These are phyloP conservation scores for Parsonsia alboflavescens DNA, from an alignment of 257 asterid species.

Conservation along the genomic window DNA sequence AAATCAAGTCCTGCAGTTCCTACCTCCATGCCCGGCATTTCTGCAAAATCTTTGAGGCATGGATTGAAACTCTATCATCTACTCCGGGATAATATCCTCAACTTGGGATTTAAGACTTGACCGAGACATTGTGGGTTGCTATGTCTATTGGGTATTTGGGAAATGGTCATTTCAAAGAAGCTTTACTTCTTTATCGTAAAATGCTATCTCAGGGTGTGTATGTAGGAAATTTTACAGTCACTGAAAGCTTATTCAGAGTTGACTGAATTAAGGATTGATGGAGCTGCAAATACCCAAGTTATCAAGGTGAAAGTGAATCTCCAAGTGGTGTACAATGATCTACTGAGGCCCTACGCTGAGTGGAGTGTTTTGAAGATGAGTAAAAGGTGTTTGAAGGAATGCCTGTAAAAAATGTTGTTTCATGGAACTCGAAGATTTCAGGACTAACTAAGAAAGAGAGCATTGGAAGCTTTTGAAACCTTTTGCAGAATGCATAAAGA, in stretches of 20 bases:
- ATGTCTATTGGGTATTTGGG: constrained; percentile 47
- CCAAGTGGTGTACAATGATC: constrained; percentile 48
- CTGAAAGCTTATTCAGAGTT: constrained; percentile 38
- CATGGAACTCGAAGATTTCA: constrained; percentile 40
- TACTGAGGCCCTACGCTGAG: constrained; percentile 36
- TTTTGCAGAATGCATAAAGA: constrained; percentile 39
- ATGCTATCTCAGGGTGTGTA: constrained; percentile 30
- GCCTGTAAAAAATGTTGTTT: constrained; percentile 44
- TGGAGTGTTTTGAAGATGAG: constrained; percentile 37
- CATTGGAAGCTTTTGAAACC: constrained; percentile 36
- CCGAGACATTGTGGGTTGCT: constrained; percentile 44
- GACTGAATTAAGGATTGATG: constrained; percentile 28
- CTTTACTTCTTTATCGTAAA: constrained; percentile 28
- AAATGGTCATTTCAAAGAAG: constrained; percentile 30
- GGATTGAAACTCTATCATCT: constrained; percentile 36
- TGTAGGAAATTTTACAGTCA: constrained; percentile 36
- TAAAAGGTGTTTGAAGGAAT: constrained; percentile 40
- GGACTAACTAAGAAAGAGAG: constrained; percentile 33
- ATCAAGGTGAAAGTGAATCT: constrained; percentile 27
- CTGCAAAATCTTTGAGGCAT: constrained; percentile 34
- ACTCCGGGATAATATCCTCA: constrained; percentile 29
- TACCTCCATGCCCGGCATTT: constrained; percentile 48
- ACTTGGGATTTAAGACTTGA: constrained; percentile 18
- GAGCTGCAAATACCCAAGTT: constrained; percentile 38
- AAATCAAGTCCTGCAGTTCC: constrained; percentile 27